A percentile compares a stretch with the other conserved stretches of the same genome.
phyloP scores from a whole-genome alignment of 257 asterid species.

The Jacaranda copaia region DNA sequence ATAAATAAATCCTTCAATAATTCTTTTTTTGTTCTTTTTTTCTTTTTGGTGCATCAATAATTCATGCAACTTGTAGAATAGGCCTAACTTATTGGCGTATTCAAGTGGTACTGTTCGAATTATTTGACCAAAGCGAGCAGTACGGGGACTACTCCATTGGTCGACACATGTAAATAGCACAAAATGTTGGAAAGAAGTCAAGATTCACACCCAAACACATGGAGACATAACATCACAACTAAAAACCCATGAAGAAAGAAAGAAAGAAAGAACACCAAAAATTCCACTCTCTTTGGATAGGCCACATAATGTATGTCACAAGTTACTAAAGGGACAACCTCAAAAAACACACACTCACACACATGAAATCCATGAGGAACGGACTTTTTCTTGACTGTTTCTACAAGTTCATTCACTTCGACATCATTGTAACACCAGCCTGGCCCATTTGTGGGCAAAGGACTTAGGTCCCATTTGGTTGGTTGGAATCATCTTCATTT shows the following conservation, averaged over 20 bases:
- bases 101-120: constrained; percentile 15
- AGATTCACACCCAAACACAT: constrained; percentile 9
- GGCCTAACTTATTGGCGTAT: constrained; percentile 32
- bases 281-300: background rate
- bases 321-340: background rate
- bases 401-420: background rate
- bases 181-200: background rate
- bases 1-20: background rate
- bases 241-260: too few relatives aligned
- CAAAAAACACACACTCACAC: constrained; percentile 9
- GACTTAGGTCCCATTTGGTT: too few relatives aligned
- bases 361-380: constrained; percentile 29
- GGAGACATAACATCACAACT: too few relatives aligned
- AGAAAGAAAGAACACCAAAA: too few relatives aligned
- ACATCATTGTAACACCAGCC: too few relatives aligned
- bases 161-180: constrained; percentile 29
- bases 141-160: background rate
- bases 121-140: constrained; percentile 22
- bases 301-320: background rate
- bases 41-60: background rate
- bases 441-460: too few relatives aligned
- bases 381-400: constrained; percentile 4
- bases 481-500: too few relatives aligned
- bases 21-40: background rate
- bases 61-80: background rate